A percentile compares a stretch with the other conserved stretches of the same genome.
phyloP scores from a whole-genome alignment of 2,329 filamentous ascomycete genomes.

The Cercospora canescens region DNA sequence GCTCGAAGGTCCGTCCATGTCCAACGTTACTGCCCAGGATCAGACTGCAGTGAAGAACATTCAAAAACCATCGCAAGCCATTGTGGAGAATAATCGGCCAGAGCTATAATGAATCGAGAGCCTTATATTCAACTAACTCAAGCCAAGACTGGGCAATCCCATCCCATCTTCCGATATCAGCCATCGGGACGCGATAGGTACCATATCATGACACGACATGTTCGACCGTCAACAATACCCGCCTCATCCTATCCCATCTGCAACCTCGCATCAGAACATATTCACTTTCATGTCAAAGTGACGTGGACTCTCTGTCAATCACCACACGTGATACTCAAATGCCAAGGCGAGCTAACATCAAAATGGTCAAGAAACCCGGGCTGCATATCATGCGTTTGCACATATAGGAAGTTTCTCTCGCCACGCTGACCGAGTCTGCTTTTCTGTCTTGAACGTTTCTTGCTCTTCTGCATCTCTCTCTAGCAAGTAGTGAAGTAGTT shows the following conservation, averaged over 20 bases:
- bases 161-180: not conserved
- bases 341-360: not conserved
- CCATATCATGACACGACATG: not conserved
- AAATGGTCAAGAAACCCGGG: slow-evolving; percentile 1
- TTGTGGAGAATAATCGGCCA: no score
- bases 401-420: slow-evolving; percentile 1
- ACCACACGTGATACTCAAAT: not conserved
- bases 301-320: not conserved
- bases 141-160: not conserved
- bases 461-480: not conserved
- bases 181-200: not conserved
- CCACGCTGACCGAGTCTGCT: not conserved
- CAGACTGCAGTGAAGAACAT: no score
- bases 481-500: not conserved
- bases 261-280: not conserved
- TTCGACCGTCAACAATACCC: not conserved
- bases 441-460: not conserved
- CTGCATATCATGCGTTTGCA: not conserved
- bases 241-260: not conserved
- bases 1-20: no score
- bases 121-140: not conserved
- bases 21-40: no score
- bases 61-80: no score
- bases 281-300: not conserved
- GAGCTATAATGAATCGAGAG: not conserved